A percentile compares a stretch with the other conserved stretches of the same genome.
Conservation (phyloP, 2,329 filamentous ascomycete species). For the Polychaeton citri region DNA sequence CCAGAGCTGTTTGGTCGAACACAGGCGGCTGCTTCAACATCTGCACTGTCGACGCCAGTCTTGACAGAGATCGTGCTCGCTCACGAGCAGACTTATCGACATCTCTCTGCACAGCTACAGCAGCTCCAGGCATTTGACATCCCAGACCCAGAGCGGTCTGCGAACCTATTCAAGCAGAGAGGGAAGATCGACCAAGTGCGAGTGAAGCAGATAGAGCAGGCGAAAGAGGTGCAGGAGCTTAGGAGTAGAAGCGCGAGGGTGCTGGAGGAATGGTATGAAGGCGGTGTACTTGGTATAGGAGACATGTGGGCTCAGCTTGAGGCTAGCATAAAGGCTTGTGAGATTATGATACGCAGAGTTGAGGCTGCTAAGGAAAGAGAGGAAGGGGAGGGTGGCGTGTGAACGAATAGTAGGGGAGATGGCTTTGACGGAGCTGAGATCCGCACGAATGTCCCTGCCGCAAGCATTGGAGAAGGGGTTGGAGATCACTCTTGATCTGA, state of each 20-base stretch:
- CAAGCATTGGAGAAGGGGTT: no score
- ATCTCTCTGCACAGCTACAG: conserved; percentile 29
- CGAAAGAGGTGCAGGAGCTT: conserved; percentile 48
- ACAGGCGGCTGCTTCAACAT: conserved; percentile 9
- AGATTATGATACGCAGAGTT: conserved; percentile 50
- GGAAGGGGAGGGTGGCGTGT: conserved; percentile 32
- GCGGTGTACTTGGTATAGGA: conserved; percentile 53
- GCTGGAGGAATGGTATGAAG: conserved; percentile 54
- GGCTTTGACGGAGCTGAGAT: no score
- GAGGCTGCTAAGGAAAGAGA: conserved; percentile 45
- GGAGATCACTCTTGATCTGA: no score
- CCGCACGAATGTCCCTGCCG: no score
- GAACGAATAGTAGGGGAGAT: conserved; percentile 1
- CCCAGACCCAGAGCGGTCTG: conserved; percentile 29
- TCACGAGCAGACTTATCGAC: conserved; percentile 29
- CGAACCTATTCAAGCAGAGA: conserved; percentile 43
- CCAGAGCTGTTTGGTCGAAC: conserved; percentile 29
- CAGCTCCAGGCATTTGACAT: conserved; percentile 31
- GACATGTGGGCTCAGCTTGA: conserved; percentile 61
- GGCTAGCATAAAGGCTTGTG: conserved; percentile 49
- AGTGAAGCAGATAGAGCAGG: conserved; percentile 47
- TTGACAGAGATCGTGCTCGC: conserved; percentile 29
- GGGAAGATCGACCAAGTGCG: conserved; percentile 51
- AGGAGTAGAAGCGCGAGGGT: conserved; percentile 47
- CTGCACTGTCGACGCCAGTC: conserved; percentile 9